These are phyloP conservation scores for Sporisorium reilianum DNA, from an alignment of 1,284 basidiomycete genomes.

Conservation along the genomic window DNA sequence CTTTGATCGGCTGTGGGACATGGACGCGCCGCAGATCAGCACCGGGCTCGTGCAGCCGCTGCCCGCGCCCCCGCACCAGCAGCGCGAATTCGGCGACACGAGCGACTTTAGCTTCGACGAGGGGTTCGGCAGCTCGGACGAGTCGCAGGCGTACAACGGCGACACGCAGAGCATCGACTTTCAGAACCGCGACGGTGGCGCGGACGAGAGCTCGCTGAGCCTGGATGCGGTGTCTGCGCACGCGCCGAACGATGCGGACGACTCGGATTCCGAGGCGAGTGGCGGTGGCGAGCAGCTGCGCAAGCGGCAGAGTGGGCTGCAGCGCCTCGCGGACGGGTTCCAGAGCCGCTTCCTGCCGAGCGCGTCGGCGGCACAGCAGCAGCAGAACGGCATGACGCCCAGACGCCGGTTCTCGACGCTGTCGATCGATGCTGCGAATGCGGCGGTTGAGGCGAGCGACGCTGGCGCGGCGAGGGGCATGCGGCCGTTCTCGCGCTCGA, in stretches of 20 bases:
- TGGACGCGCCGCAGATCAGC: slow-evolving; percentile 33
- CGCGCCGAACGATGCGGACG: slow-evolving; percentile 26
- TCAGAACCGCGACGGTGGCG: slow-evolving; percentile 7
- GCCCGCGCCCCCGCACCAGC: slow-evolving; percentile 14
- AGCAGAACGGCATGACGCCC: slow-evolving; percentile 2
- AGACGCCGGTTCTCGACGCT: slow-evolving; percentile 35
- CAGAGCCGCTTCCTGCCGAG: slow-evolving; percentile 25
- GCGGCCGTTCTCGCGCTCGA: slow-evolving; percentile 25
- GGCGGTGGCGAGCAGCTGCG: slow-evolving; percentile 6
- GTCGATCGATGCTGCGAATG: slow-evolving; percentile 30
- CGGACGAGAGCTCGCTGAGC: slow-evolving; percentile 5
- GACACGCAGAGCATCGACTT: slow-evolving; percentile 44
- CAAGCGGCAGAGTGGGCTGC: slow-evolving; percentile 30
- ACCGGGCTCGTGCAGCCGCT: slow-evolving; percentile 47
- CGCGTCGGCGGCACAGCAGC: not conserved
- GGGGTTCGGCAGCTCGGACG: slow-evolving; percentile 38
- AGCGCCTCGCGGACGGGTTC: slow-evolving; percentile 35
- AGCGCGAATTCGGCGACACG: slow-evolving; percentile 6
- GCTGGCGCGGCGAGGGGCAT: not conserved
- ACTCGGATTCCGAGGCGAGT: slow-evolving; percentile 35
- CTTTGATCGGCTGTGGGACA: slow-evolving; percentile 55
- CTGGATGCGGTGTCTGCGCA: not conserved
- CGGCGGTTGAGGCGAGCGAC: not conserved
- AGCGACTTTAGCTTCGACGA: slow-evolving; percentile 53
- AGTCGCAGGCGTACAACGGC: slow-evolving; percentile 38